Evolutionary conservation across 2,329 filamentous ascomycete genomes (phyloP).

Genomic region (Trichoderma koningii): DNA sequence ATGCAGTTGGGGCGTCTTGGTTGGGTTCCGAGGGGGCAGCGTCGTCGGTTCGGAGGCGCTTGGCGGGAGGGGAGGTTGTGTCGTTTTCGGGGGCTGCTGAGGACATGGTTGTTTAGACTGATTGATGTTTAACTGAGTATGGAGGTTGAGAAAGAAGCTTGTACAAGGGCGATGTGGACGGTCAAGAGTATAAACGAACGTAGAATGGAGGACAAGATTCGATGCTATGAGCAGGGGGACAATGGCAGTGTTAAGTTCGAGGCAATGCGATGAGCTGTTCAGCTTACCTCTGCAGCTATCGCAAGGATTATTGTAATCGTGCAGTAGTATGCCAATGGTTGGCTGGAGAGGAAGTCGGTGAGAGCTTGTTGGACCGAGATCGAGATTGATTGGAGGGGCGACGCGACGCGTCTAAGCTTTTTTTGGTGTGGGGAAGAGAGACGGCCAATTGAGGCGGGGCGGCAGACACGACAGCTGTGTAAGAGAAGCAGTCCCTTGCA

Average conservation of each 20-base stretch:
- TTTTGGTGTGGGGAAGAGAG: conserved; percentile 26
- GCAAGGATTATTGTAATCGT: background rate
- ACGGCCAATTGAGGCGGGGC: conserved; percentile 34
- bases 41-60: conserved; percentile 68
- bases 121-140: too few relatives aligned
- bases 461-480: conserved; percentile 32
- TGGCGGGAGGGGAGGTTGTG: conserved; percentile 72
- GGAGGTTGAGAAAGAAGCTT: too few relatives aligned
- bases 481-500: conserved; percentile 10
- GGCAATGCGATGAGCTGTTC: too few relatives aligned
- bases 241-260: background rate
- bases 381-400: conserved; percentile 26
- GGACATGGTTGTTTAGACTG: conserved; percentile 28
- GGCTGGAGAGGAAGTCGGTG: conserved; percentile 20
- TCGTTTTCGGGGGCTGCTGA: conserved; percentile 48
- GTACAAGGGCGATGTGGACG: background rate
- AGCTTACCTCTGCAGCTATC: background rate
- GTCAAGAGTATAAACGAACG: background rate
- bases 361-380: conserved; percentile 1
- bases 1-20: background rate
- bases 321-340: background rate
- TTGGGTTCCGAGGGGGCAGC: background rate
- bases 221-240: background rate
- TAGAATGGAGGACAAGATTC: too few relatives aligned
- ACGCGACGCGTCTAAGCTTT: conserved; percentile 34